These are phyloP conservation scores for Wallacemonas rigidus DNA, from an alignment of 208 protist species.

Conservation along the genomic window DNA sequence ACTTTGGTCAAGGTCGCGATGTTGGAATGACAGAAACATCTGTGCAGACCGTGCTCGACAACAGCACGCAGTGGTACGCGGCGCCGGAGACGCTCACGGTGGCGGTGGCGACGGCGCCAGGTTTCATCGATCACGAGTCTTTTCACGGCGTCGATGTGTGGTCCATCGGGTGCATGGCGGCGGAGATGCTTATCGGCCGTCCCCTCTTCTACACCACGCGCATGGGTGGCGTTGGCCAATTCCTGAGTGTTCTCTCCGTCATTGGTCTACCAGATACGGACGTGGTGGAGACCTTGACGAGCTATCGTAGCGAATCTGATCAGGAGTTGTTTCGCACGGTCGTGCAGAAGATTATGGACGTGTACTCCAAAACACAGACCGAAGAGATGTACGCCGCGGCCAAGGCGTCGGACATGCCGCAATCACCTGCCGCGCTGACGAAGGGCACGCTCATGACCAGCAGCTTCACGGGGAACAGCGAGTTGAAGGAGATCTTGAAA, in stretches of 20 bases:
- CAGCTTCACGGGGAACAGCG: slow-evolving; percentile 6
- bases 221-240: slow-evolving; percentile 92
- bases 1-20: slow-evolving; percentile 97
- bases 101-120: slow-evolving; percentile 60
- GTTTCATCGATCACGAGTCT: slow-evolving; percentile 72
- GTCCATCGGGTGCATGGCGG: slow-evolving; percentile 91
- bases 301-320: slow-evolving; percentile 47
- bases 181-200: slow-evolving; percentile 84
- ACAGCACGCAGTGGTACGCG: slow-evolving; percentile 96
- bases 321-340: slow-evolving; percentile 46
- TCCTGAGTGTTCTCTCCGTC: slow-evolving; percentile 91
- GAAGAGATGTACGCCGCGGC: slow-evolving; percentile 2
- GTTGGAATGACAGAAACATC: slow-evolving; percentile 47
- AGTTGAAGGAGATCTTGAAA: slow-evolving; percentile 43
- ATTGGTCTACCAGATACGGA: slow-evolving; percentile 70
- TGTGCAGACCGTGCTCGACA: slow-evolving; percentile 71
- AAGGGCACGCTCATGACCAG: slow-evolving; percentile 14
- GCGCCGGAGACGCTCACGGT: slow-evolving; percentile 97
- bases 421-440: slow-evolving; percentile 1
- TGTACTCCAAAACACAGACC: neutral
- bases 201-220: slow-evolving; percentile 84
- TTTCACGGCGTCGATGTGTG: slow-evolving; percentile 90
- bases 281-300: slow-evolving; percentile 77
- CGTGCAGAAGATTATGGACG: slow-evolving; percentile 27
- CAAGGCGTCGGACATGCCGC: slow-evolving; percentile 7